Base-by-base conservation (phyloP, 139 green algal species). In the Micromonas pusilla region DNA sequence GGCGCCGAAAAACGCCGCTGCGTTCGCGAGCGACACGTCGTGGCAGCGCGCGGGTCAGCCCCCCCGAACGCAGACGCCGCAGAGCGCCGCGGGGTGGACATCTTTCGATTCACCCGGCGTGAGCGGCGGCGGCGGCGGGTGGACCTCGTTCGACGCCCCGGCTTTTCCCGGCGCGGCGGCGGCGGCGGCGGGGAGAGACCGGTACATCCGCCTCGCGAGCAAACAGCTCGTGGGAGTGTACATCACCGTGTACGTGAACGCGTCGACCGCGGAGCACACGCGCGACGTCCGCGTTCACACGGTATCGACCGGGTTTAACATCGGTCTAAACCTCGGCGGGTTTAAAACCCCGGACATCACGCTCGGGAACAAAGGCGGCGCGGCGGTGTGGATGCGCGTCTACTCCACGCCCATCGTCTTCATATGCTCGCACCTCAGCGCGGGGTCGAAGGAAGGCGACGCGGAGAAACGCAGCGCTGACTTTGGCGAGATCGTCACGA, bases 161-260 rank as follows among this genome's bases (percentile, higher is more conserved):
- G 20, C 4, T 52, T 54, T 21, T 28, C 26, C 31, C 52, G 32
- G 45, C 45, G 45, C 9, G 16, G 45, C 45, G 45, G 52, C 33
- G 28, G 33, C 45, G 45, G 16, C 38, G 37, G 37, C 31, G 39
- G 33, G 73, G 25, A 39, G 4, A 19, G 21, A 4, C 5, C 19
- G 45, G 45, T 91, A 83, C 66, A n/a, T 86, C 16, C 84, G 91
- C 81, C 83, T 96, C 23, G 86, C 83, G 0, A 80, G 65, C 68
- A 88, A 90, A 77, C 90, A 95, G 81, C 83, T 97, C 85, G 91
- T 97, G 23, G 92, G 92, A 1, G 70, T 95, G 31, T 94, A 95
- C 80, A 74, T 97, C 3, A 88, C 79, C n/a, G 79, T 96, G n/a
- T 97, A 91, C 90, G 91, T 91, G 4, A 72, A 38, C 23, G 13